Base-by-base conservation (phyloP, 495 filamentous ascomycete species). In the Bacidia rubella region DNA sequence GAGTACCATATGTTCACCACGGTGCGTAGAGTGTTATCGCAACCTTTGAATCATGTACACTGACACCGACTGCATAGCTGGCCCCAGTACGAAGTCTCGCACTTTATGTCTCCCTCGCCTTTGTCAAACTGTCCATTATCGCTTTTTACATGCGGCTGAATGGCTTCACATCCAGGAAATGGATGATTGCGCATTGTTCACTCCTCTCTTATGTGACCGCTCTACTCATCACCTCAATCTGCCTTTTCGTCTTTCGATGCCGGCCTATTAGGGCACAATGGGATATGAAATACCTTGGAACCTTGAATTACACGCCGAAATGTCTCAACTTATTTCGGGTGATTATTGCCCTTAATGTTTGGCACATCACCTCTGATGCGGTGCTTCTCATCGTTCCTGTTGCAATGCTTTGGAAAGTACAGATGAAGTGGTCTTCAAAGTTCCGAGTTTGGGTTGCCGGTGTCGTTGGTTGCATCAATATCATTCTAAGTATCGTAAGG, bases 41-140 rank as follows among this genome's bases (percentile, higher is more conserved):
- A n/a, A 39, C 11, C 35, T 39, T 39, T 39, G 35, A 39, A n/a
- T 39, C 10, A n/a, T 39, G n/a, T 39, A n/a, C 10, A n/a, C 35
- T 39, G 35, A 39, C 35, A n/a, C 10, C n/a, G 10, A n/a, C 35
- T 11, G 11, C 35, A 39, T n/a, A n/a, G n/a, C n/a, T n/a, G n/a
- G n/a, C n/a, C n/a, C n/a, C n/a, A n/a, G n/a, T n/a, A n/a, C n/a
- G n/a, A n/a, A n/a, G n/a, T n/a, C n/a, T n/a, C n/a, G n/a, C n/a
- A n/a, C 60, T 59, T 39, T 61, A 47, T 43, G 19, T 56, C 20
- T 19, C 59, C 9, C 27, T 61, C 25, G 53, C 44, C 2, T 2
- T 59, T 21, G 57, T 60, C 52, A 61, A 61, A 46, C 55, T 61
- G 22, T 61, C 59, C 2, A 61, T 61, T 49, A 45, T 51, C 23